These are phyloP conservation scores for Sclerotinia spermophila DNA, from an alignment of 2,329 filamentous ascomycete genomes.

Conservation along the genomic window DNA sequence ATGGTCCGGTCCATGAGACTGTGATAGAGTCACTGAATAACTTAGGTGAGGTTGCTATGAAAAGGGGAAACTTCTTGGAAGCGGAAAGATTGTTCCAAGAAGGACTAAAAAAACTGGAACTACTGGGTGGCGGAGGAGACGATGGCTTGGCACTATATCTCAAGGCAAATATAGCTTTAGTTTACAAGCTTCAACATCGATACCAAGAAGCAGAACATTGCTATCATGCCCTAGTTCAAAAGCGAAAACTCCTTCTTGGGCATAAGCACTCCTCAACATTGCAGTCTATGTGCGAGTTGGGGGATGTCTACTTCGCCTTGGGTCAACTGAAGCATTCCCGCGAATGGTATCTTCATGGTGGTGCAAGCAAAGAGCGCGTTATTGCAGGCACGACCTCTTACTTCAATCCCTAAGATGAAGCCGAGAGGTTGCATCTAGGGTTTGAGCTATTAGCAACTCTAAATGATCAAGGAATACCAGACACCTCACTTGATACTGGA, in stretches of 20 bases:
- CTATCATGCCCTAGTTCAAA: neutral
- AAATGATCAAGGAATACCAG: conserved; percentile 2
- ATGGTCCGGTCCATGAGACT: conserved; percentile 18
- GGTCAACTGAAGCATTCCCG: neutral
- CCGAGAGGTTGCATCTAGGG: neutral
- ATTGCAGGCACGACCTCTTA: neutral
- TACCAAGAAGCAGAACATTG: neutral
- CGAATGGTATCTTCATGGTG: conserved; percentile 10
- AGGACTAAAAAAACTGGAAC: neutral
- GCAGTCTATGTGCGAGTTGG: conserved; percentile 15
- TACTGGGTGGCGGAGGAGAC: neutral
- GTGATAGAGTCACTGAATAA: conserved; percentile 19
- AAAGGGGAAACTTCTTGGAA: neutral
- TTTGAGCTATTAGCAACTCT: conserved; percentile 1
- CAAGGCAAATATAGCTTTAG: conserved; percentile 11
- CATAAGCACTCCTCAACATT: conserved; percentile 9
- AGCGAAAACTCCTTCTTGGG: conserved; percentile 12
- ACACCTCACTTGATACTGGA: neutral
- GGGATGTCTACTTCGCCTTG: conserved; percentile 12
- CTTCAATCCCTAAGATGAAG: neutral
- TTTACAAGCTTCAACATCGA: conserved; percentile 13
- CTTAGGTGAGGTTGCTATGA: conserved; percentile 14
- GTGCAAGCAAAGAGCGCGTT: conserved; percentile 1
- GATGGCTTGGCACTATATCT: conserved; percentile 5
- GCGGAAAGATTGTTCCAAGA: conserved; percentile 15